phyloP scores from a whole-genome alignment of 345 rosid genomes.

The Balakata baccata region DNA sequence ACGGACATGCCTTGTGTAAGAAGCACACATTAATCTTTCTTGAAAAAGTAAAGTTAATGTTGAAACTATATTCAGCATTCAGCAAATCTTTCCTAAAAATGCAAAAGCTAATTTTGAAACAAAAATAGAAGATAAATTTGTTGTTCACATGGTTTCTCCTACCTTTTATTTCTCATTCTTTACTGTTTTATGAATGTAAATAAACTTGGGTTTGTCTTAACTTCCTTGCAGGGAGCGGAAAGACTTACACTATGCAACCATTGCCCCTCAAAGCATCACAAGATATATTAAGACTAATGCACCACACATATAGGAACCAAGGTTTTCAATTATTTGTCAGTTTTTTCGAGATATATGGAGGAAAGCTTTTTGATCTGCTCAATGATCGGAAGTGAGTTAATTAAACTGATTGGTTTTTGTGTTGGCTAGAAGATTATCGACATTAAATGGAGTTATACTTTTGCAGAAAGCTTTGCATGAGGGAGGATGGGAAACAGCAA shows the following conservation, averaged over 20 bases:
- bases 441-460: constrained; percentile 10
- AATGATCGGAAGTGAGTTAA: constrained; percentile 59
- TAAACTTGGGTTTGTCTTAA: constrained; percentile 4
- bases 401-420: constrained; percentile 12
- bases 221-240: constrained; percentile 54
- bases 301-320: constrained; percentile 43
- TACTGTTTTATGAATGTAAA: not conserved
- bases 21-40: not conserved
- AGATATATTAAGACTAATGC: constrained; percentile 52
- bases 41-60: not conserved
- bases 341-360: constrained; percentile 69
- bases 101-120: not conserved
- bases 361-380: constrained; percentile 64
- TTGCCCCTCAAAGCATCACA: constrained; percentile 63
- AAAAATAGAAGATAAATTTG: not conserved
- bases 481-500: constrained; percentile 68
- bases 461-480: constrained; percentile 62
- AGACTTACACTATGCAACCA: constrained; percentile 69
- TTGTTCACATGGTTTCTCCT: not conserved
- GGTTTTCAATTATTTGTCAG: constrained; percentile 59
- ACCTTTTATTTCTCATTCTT: not conserved
- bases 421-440: not conserved
- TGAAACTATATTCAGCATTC: not conserved
- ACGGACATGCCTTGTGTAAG: not conserved
- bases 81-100: not conserved